Evolutionary conservation across 768 basidiomycete genomes (phyloP).

Genomic region (Tubosaeta brunneosetosa): DNA sequence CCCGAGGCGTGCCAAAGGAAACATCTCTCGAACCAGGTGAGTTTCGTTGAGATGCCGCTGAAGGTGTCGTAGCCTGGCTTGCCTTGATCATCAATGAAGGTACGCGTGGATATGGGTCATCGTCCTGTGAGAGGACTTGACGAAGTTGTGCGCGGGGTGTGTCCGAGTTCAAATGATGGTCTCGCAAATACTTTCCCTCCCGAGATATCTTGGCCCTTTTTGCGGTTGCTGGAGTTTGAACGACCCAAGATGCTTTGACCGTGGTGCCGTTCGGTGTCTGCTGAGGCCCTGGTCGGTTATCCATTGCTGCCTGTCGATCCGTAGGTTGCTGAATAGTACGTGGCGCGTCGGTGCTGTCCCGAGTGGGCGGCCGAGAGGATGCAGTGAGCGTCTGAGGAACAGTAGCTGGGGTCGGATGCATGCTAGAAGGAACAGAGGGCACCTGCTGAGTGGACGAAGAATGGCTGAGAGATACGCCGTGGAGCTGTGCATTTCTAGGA

Average conservation of each 20-base stretch:
- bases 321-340: constrained; percentile 6
- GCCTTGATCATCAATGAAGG: constrained; percentile 27
- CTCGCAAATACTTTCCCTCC: constrained; percentile 29
- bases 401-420: constrained; percentile 20
- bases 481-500: constrained; percentile 20
- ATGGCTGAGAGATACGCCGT: constrained; percentile 9
- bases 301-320: constrained; percentile 10
- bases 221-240: constrained; percentile 25
- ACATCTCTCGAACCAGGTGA: constrained; percentile 18
- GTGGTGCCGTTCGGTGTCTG: constrained; percentile 19
- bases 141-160: constrained; percentile 27
- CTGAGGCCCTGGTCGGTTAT: constrained; percentile 9
- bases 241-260: constrained; percentile 30
- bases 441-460: constrained; percentile 12
- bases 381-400: constrained; percentile 15
- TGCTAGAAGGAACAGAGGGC: constrained; percentile 15
- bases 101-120: constrained; percentile 19
- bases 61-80: constrained; percentile 20
- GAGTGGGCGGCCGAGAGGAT: constrained; percentile 28
- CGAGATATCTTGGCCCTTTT: constrained; percentile 17
- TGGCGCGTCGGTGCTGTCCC: constrained; percentile 14
- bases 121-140: constrained; percentile 31
- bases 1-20: constrained; percentile 18
- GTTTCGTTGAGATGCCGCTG: constrained; percentile 22
- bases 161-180: constrained; percentile 16